Conservation (phyloP, 331 rosid genomes). For the Phaseolus coccineus region DNA sequence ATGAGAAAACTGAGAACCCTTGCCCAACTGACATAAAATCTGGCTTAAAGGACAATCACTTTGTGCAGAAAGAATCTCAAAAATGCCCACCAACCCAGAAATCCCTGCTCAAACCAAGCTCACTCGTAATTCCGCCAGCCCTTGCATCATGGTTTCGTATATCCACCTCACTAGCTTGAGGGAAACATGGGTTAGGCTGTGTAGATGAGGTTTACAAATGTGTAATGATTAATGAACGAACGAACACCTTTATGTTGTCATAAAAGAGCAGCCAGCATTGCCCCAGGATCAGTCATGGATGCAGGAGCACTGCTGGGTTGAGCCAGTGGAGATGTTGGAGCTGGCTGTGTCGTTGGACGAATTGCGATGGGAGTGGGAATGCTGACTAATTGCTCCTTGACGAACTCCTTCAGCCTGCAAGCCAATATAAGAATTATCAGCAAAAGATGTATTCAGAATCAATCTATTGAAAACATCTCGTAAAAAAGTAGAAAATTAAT, state of each 20-base stretch:
- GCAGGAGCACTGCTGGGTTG: constrained; percentile 61
- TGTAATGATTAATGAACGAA: constrained; percentile 58
- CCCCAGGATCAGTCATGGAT: constrained; percentile 85
- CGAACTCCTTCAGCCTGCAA: constrained; percentile 91
- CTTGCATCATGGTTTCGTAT: constrained; percentile 61
- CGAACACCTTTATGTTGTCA: constrained; percentile 60
- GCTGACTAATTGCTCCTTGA: constrained; percentile 85
- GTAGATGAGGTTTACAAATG: constrained; percentile 73
- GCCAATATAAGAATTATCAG: constrained; percentile 41
- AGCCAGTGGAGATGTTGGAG: constrained; percentile 57
- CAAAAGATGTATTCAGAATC: not conserved
- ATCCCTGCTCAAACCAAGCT: constrained; percentile 67
- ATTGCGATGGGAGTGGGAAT: constrained; percentile 67
- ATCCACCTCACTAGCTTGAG: constrained; percentile 55
- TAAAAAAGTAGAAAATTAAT: constrained; percentile 16
- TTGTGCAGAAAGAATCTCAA: constrained; percentile 79
- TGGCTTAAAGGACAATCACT: constrained; percentile 71
- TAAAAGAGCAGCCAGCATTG: constrained; percentile 92
- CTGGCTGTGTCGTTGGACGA: constrained; percentile 51
- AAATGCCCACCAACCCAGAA: constrained; percentile 70
- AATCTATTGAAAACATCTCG: not conserved
- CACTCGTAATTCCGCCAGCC: constrained; percentile 79
- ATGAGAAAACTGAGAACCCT: constrained; percentile 57
- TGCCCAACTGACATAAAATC: constrained; percentile 68
- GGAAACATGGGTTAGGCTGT: constrained; percentile 55